Evolutionary conservation across 2,329 filamentous ascomycete species (phyloP).

Genomic region (Epichloe glyceriae): DNA sequence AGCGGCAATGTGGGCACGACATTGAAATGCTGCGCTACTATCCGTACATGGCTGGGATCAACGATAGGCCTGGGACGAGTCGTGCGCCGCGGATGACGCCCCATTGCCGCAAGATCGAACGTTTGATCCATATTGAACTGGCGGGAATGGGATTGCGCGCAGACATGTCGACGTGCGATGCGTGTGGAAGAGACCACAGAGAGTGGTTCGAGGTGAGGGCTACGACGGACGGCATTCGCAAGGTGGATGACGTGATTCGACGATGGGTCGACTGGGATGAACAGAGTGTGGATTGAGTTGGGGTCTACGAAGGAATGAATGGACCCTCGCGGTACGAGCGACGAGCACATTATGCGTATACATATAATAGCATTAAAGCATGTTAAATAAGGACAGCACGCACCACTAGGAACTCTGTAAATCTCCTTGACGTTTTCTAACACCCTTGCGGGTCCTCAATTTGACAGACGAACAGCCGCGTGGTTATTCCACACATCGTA

Average conservation of each 20-base stretch:
- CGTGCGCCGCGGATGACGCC: conserved; percentile 55
- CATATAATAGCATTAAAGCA: no score
- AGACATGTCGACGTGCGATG: conserved; percentile 48
- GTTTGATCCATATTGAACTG: conserved; percentile 85
- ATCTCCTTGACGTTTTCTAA: no score
- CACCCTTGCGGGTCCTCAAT: no score
- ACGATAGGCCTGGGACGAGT: conserved; percentile 14
- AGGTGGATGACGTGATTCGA: conserved; percentile 56
- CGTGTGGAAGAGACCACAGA: conserved; percentile 73
- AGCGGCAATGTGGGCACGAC: conserved; percentile 80
- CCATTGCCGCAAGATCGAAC: conserved; percentile 77
- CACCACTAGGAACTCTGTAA: no score
- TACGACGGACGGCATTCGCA: conserved; percentile 53
- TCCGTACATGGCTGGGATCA: conserved; percentile 52
- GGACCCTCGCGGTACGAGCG: not conserved
- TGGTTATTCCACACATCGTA: no score
- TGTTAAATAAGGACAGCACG: no score
- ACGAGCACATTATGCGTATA: no score
- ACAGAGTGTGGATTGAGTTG: conserved; percentile 10
- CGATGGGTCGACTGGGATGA: conserved; percentile 83
- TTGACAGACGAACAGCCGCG: no score
- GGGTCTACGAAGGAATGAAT: not conserved
- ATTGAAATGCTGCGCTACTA: conserved; percentile 85
- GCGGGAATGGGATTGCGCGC: conserved; percentile 42
- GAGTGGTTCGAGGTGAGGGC: conserved; percentile 95